phyloP scores from a whole-genome alignment of 2,329 filamentous ascomycete species.

The Dothideomycetes sp. region DNA sequence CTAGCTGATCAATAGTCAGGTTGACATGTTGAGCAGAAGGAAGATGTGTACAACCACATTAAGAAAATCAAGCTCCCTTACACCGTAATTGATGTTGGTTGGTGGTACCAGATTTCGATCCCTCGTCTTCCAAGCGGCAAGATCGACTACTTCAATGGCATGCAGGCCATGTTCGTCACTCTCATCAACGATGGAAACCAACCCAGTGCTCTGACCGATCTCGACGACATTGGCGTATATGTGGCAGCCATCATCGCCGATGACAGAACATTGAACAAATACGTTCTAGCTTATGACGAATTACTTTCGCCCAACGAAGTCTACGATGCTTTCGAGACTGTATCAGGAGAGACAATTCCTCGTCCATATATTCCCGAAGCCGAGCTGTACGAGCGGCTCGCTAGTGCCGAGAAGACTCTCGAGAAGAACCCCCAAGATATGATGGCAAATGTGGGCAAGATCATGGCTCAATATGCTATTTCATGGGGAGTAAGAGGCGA shows the following conservation, averaged over 20 bases:
- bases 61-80: conserved; percentile 39
- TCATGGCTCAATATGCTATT: not conserved
- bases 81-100: conserved; percentile 49
- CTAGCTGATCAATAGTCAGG: too few relatives aligned
- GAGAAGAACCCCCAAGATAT: conserved; percentile 27
- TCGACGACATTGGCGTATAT: conserved; percentile 43
- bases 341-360: conserved; percentile 36
- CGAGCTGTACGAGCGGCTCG: conserved; percentile 23
- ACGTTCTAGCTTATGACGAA: conserved; percentile 39
- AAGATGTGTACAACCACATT: conserved; percentile 39
- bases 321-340: conserved; percentile 33
- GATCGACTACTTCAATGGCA: conserved; percentile 36
- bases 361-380: conserved; percentile 22
- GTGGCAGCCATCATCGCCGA: conserved; percentile 42
- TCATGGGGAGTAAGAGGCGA: conserved; percentile 29
- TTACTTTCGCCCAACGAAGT: conserved; percentile 37
- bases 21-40: too few relatives aligned
- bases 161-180: too few relatives aligned
- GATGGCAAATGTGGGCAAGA: conserved; percentile 19
- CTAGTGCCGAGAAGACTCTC: conserved; percentile 22
- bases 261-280: conserved; percentile 41
- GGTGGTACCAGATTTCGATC: conserved; percentile 43
- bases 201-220: conserved; percentile 34
- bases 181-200: conserved; percentile 37
- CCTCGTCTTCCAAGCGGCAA: conserved; percentile 34